phyloP scores from a whole-genome alignment of 2,329 filamentous ascomycete species.

The Cryphonectria naterciae region DNA sequence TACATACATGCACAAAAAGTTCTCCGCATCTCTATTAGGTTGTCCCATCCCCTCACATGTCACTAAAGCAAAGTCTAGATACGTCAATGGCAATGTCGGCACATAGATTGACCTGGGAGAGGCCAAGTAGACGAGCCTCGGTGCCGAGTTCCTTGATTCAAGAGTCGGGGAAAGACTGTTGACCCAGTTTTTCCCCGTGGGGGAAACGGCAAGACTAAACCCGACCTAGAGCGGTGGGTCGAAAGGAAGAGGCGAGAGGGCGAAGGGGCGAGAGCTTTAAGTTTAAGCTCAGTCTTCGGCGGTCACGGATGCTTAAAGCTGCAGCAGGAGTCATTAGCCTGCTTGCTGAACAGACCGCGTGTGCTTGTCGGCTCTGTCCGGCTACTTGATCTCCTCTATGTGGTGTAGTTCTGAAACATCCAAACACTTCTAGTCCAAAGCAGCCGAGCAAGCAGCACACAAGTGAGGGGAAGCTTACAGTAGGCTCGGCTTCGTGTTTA shows the following conservation, averaged over 20 bases:
- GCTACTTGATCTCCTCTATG: background rate
- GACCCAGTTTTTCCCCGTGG: slow-evolving; percentile 9
- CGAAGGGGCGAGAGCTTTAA: background rate
- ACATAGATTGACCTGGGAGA: background rate
- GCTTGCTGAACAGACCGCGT: slow-evolving; percentile 3
- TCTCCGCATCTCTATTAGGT: background rate
- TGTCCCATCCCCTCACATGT: background rate
- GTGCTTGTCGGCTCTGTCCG: background rate
- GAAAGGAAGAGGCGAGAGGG: background rate
- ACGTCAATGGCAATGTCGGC: background rate
- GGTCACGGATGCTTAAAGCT: background rate
- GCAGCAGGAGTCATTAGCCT: background rate
- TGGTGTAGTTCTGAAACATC: background rate
- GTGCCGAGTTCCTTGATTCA: background rate
- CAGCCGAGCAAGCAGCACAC: background rate
- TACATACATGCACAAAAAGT: background rate
- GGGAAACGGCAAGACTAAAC: background rate
- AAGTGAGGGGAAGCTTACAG: background rate
- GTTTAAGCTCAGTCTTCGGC: background rate
- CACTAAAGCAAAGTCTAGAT: background rate
- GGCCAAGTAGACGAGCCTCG: background rate
- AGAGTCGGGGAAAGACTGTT: background rate
- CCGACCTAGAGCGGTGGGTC: background rate
- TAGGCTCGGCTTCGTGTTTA: background rate
- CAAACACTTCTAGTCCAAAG: background rate